phyloP scores from a whole-genome alignment of 371 early-diverging fungal genomes.

The Mortierella sp. region DNA sequence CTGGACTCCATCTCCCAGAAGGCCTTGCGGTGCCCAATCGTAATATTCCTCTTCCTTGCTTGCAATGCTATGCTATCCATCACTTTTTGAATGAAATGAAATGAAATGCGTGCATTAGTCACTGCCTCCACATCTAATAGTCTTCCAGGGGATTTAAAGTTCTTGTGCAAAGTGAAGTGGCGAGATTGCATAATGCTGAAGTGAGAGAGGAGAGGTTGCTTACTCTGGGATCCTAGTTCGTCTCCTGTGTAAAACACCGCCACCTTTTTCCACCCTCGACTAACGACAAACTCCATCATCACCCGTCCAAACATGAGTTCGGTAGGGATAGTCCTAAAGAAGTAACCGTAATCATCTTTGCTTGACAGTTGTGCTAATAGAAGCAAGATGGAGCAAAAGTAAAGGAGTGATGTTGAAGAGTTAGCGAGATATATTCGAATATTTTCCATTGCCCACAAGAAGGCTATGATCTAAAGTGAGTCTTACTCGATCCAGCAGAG shows the following conservation, averaged over 20 bases:
- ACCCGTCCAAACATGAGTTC: slow-evolving; percentile 68
- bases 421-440: background rate
- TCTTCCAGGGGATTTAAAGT: background rate
- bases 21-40: slow-evolving; percentile 61
- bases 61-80: slow-evolving; percentile 64
- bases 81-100: slow-evolving; percentile 51
- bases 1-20: slow-evolving; percentile 66
- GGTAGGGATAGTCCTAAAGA: slow-evolving; percentile 73
- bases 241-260: slow-evolving; percentile 69
- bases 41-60: slow-evolving; percentile 60
- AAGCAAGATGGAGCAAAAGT: background rate
- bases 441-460: background rate
- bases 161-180: background rate
- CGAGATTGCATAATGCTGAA: background rate
- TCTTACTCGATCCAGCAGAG: slow-evolving; percentile 69
- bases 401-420: no score
- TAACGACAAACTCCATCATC: slow-evolving; percentile 64
- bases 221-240: slow-evolving; percentile 68
- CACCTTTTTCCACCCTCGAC: slow-evolving; percentile 67
- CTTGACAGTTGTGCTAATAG: slow-evolving; percentile 67
- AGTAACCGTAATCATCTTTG: slow-evolving; percentile 69
- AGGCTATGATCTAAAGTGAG: background rate
- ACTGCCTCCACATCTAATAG: background rate
- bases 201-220: background rate
- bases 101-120: background rate